phyloP scores from a whole-genome alignment of 768 basidiomycete genomes.

The Leccinellum rugosiceps region DNA sequence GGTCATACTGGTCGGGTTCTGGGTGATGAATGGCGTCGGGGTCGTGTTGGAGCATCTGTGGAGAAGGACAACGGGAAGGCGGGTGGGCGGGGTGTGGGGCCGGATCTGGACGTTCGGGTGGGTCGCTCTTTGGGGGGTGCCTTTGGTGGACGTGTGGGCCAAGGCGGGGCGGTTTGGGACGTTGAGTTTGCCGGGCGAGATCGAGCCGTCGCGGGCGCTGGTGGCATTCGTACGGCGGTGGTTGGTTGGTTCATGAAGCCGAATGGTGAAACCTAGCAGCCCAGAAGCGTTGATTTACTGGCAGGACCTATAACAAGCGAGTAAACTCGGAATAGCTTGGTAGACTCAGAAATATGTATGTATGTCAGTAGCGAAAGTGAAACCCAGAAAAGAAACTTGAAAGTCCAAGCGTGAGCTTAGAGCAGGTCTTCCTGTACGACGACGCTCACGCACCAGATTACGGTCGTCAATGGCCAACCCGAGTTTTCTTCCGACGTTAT shows the following conservation, averaged over 20 bases:
- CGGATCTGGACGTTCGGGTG: slow-evolving; percentile 50
- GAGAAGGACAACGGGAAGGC: slow-evolving; percentile 38
- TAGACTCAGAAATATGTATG: no score
- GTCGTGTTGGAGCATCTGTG: slow-evolving; percentile 48
- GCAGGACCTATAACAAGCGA: no score
- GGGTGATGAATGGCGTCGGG: slow-evolving; percentile 54
- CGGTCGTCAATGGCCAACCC: slow-evolving; percentile 21
- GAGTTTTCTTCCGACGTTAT: slow-evolving; percentile 50
- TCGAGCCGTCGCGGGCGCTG: slow-evolving; percentile 19
- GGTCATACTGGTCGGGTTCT: slow-evolving; percentile 43
- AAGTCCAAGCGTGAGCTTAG: no score
- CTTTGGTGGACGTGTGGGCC: slow-evolving; percentile 41
- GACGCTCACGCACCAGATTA: no score
- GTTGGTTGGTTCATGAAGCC: not conserved
- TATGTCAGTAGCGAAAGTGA: no score
- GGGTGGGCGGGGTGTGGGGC: slow-evolving; percentile 46
- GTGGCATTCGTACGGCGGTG: slow-evolving; percentile 23
- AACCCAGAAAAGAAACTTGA: no score
- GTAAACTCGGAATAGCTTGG: no score
- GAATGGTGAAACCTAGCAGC: no score
- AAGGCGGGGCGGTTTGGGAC: slow-evolving; percentile 11
- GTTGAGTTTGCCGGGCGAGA: slow-evolving; percentile 8
- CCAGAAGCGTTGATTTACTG: no score
- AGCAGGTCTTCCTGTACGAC: no score
- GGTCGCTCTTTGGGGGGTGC: slow-evolving; percentile 45